phyloP scores from a whole-genome alignment of 1,139 yeast genomes.

The Kodamaea plutei region DNA sequence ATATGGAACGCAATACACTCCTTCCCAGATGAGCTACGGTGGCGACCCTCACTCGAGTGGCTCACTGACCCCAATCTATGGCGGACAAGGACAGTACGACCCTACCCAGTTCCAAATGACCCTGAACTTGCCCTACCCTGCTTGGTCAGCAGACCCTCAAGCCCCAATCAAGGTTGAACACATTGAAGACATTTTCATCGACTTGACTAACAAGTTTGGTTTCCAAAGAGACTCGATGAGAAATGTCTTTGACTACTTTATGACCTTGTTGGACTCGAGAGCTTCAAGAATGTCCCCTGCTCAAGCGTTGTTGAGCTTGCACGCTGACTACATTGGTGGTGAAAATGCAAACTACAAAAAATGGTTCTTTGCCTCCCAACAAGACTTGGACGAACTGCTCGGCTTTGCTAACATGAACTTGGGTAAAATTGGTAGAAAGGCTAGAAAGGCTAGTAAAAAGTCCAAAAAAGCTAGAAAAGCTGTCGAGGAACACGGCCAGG shows the following conservation, averaged over 20 bases:
- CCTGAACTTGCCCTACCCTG: conserved; percentile 79
- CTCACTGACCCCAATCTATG: conserved; percentile 93
- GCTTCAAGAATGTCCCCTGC: conserved; percentile 96
- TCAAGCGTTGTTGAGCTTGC: conserved; percentile 86
- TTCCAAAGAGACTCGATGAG: conserved; percentile 97
- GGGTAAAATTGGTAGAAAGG: conserved; percentile 60
- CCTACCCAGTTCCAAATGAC: conserved; percentile 62
- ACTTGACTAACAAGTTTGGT: conserved; percentile 86
- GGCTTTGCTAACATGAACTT: conserved; percentile 61
- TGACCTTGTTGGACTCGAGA: conserved; percentile 91
- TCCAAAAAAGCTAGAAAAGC: conserved; percentile 63
- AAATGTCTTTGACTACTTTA: conserved; percentile 93
- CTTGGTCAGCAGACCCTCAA: conserved; percentile 92
- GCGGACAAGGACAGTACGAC: conserved; percentile 58
- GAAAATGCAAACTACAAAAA: conserved; percentile 27
- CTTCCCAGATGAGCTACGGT: conserved; percentile 79
- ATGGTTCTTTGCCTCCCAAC: conserved; percentile 29
- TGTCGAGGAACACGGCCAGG: conserved; percentile 45
- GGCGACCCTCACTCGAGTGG: conserved; percentile 81
- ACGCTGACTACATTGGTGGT: conserved; percentile 77
- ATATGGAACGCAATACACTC: conserved; percentile 75
- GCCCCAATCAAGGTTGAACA: conserved; percentile 75
- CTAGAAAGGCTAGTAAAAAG: conserved; percentile 51
- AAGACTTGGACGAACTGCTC: conserved; percentile 27
- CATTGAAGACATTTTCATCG: conserved; percentile 87